phyloP scores from a whole-genome alignment of 139 green algal species.

The Pleodorina starrii region DNA sequence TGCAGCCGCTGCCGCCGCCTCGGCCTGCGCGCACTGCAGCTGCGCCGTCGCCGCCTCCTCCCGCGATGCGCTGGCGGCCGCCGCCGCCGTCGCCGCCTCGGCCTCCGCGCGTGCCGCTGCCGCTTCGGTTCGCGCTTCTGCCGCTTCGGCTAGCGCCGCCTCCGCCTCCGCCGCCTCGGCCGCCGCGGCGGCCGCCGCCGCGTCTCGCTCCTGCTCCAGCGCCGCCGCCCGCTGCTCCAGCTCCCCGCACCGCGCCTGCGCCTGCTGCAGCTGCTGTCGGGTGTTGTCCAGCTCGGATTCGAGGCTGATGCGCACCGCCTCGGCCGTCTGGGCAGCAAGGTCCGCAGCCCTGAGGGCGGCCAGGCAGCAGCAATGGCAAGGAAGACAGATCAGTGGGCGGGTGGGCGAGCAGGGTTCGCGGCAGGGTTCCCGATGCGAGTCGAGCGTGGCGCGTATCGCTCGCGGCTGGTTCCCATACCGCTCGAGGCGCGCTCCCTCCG shows the following conservation, averaged over 20 bases:
- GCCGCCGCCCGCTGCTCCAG: background rate
- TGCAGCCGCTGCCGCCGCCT: background rate
- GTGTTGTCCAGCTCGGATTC: slow-evolving; percentile 16
- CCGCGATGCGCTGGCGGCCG: background rate
- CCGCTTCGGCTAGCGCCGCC: background rate
- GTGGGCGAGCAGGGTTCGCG: no score
- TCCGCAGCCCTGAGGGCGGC: background rate
- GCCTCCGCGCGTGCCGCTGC: background rate
- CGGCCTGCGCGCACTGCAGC: background rate
- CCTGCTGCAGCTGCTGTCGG: background rate
- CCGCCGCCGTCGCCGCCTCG: background rate
- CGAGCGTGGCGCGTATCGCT: no score
- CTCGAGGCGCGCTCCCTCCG: no score
- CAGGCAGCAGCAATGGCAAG: no score
- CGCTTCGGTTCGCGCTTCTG: background rate
- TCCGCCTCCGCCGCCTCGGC: background rate
- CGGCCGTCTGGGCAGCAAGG: slow-evolving; percentile 1
- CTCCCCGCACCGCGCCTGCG: background rate
- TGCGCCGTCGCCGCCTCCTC: background rate
- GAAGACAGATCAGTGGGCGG: no score
- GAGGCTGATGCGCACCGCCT: slow-evolving; percentile 30
- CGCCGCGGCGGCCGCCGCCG: background rate
- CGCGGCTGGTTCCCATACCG: no score
- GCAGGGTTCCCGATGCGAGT: no score
- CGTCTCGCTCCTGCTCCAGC: background rate